Conservation (phyloP, 2,329 filamentous ascomycete genomes). For the Geosmithia putterillii region DNA sequence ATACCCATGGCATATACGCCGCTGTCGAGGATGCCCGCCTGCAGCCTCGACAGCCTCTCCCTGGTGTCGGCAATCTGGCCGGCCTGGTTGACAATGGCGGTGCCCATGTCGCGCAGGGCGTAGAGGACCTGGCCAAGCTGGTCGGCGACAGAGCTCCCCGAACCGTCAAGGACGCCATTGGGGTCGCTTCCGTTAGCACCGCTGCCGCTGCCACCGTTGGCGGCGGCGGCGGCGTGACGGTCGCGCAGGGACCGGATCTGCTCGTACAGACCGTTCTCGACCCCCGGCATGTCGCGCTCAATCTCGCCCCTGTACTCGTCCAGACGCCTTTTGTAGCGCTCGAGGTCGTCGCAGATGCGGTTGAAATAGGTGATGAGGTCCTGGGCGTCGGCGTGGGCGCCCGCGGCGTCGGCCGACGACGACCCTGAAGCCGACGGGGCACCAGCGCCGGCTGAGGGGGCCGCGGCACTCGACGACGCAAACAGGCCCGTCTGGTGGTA, state of each 20-base stretch:
- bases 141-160: constrained; percentile 17
- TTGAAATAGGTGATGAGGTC: constrained; percentile 33
- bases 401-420: constrained; percentile 16
- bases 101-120: constrained; percentile 25
- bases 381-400: constrained; percentile 23
- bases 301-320: constrained; percentile 32
- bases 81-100: constrained; percentile 26
- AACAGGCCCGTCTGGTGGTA: constrained; percentile 36
- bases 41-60: constrained; percentile 25
- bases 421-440: background rate
- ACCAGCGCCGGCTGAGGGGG: background rate
- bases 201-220: constrained; percentile 13
- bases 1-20: constrained; percentile 21
- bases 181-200: no score
- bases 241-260: constrained; percentile 24
- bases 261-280: constrained; percentile 32
- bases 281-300: constrained; percentile 33
- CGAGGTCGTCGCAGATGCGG: constrained; percentile 27
- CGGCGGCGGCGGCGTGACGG: constrained; percentile 7
- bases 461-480: constrained; percentile 16
- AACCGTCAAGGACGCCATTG: constrained; percentile 6
- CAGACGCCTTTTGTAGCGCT: constrained; percentile 28
- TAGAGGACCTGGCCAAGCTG: constrained; percentile 24
- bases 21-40: constrained; percentile 25
- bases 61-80: constrained; percentile 29